Conservation (phyloP, 1,139 yeast species). For the Kluyveromyces sp. region DNA sequence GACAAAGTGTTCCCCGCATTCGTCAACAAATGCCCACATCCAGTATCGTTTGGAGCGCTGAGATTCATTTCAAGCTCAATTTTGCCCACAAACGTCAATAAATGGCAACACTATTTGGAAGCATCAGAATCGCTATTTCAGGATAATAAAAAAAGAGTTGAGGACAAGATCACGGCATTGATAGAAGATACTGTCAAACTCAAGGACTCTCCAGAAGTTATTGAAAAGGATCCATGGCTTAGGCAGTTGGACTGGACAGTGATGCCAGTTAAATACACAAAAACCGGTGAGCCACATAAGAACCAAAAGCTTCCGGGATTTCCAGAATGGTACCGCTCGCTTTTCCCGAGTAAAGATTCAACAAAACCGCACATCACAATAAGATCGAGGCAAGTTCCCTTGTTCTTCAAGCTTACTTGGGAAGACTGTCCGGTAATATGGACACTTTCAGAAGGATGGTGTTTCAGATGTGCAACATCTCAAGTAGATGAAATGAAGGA, state of each 20-base stretch:
- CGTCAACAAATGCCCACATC: conserved; percentile 72
- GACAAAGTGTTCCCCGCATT: conserved; percentile 65
- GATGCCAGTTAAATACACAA: conserved; percentile 53
- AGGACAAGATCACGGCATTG: conserved; percentile 49
- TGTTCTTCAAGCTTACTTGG: conserved; percentile 75
- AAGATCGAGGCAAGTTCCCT: conserved; percentile 68
- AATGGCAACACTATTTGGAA: conserved; percentile 68
- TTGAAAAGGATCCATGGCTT: conserved; percentile 72
- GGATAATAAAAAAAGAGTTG: conserved; percentile 50
- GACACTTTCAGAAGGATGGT: conserved; percentile 82
- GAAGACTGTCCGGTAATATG: conserved; percentile 77
- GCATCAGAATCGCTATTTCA: conserved; percentile 64
- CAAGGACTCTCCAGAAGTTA: conserved; percentile 31
- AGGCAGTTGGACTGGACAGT: conserved; percentile 83
- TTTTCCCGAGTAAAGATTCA: conserved; percentile 45
- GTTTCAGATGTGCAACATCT: conserved; percentile 52
- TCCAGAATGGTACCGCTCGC: conserved; percentile 88
- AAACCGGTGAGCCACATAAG: conserved; percentile 69
- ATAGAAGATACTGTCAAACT: conserved; percentile 53
- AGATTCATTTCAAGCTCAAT: conserved; percentile 69
- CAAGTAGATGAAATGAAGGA: conserved; percentile 38
- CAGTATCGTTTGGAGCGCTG: conserved; percentile 88
- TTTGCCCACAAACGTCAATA: conserved; percentile 61
- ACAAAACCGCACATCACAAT: conserved; percentile 53
- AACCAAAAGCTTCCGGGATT: conserved; percentile 80